phyloP scores from a whole-genome alignment of 164 flowering plant genomes.

The Sextonia rubra region DNA sequence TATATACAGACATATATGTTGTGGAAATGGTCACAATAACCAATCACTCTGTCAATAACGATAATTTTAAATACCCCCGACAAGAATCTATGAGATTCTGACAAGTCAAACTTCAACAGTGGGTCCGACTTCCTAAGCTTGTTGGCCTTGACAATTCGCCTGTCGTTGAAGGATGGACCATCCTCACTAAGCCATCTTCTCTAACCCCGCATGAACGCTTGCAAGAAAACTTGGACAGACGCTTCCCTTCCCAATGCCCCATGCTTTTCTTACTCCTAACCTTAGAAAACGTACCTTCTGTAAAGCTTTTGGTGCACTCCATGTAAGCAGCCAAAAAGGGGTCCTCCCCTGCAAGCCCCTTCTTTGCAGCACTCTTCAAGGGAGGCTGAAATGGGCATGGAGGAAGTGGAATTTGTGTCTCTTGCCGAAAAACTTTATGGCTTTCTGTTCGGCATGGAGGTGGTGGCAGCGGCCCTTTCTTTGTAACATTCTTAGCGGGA shows the following conservation, averaged over 20 bases:
- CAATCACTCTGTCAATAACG: no score
- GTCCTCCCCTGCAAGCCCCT: constrained; percentile 27
- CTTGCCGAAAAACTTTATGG: constrained; percentile 5
- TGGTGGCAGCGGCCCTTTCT: constrained; percentile 12
- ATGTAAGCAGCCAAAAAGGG: constrained; percentile 45
- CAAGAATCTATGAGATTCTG: no score
- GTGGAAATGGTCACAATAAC: no score
- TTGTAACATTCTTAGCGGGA: constrained; percentile 18
- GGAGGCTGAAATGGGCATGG: constrained; percentile 23
- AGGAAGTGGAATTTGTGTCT: constrained; percentile 30
- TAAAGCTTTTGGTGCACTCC: constrained; percentile 35
- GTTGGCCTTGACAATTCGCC: neutral
- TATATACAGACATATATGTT: no score
- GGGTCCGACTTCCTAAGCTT: no score
- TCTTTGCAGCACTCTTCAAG: constrained; percentile 19
- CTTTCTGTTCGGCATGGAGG: neutral
- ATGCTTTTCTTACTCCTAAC: constrained; percentile 1
- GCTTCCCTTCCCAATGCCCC: neutral
- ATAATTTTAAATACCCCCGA: no score
- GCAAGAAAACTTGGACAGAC: constrained; percentile 39
- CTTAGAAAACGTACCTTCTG: constrained; percentile 1
- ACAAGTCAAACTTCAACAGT: no score
- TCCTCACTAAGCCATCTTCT: constrained; percentile 39
- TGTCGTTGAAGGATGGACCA: constrained; percentile 24
- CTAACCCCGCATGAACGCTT: constrained; percentile 45